phyloP scores from a whole-genome alignment of 2,329 filamentous ascomycete species.

The Neopestalotiopsis rosae region DNA sequence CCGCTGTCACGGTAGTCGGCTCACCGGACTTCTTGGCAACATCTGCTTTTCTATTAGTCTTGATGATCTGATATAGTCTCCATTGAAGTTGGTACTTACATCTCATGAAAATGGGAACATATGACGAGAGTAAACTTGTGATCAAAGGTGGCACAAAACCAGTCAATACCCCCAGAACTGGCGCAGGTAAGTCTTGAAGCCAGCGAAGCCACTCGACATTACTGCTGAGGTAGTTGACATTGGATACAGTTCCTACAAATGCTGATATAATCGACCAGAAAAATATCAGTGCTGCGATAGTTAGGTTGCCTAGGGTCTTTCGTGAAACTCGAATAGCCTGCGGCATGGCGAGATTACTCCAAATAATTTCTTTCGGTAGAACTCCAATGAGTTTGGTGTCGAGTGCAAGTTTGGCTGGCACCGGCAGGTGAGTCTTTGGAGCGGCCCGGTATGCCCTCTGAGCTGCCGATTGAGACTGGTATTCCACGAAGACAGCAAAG shows the following conservation, averaged over 20 bases:
- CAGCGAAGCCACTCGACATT: conserved; percentile 73
- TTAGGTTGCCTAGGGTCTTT: conserved; percentile 63
- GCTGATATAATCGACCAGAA: conserved; percentile 85
- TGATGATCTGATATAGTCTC: not conserved
- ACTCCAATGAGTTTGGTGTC: conserved; percentile 67
- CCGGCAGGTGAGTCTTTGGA: conserved; percentile 29
- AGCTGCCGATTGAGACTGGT: conserved; percentile 79
- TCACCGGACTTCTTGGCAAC: conserved; percentile 74
- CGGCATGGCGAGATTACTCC: conserved; percentile 72
- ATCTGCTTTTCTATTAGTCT: conserved; percentile 44
- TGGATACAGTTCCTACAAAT: conserved; percentile 83
- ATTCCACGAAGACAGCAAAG: conserved; percentile 91
- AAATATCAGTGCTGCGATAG: conserved; percentile 76
- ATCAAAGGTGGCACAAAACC: conserved; percentile 82
- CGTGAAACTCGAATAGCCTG: conserved; percentile 33
- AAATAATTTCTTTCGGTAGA: conserved; percentile 81
- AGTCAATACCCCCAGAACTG: conserved; percentile 79
- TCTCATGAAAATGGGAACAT: conserved; percentile 79
- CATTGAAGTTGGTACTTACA: conserved; percentile 48
- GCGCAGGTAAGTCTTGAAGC: conserved; percentile 71
- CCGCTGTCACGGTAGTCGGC: conserved; percentile 73
- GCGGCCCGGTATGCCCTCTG: conserved; percentile 77
- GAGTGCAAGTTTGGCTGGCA: conserved; percentile 15
- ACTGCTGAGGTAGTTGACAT: conserved; percentile 73
- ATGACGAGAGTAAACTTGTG: conserved; percentile 80